These are phyloP conservation scores for Cordyceps cicadae DNA, from an alignment of 2,329 filamentous ascomycete genomes.

Conservation along the genomic window DNA sequence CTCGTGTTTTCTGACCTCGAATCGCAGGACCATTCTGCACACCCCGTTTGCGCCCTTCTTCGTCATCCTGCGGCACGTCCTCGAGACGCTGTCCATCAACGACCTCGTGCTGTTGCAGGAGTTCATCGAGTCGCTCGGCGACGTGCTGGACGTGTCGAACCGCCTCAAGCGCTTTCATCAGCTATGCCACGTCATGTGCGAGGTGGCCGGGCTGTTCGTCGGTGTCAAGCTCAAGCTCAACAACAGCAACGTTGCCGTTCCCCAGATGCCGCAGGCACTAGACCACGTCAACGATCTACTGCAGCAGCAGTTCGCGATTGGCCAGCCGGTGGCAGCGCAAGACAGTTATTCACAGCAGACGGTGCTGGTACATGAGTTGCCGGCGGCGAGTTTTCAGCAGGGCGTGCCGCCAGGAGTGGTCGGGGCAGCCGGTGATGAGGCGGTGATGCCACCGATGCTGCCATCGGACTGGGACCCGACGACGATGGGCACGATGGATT, in stretches of 20 bases:
- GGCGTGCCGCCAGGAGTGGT: not conserved
- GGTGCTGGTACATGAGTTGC: not conserved
- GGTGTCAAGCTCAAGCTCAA: conserved; percentile 36
- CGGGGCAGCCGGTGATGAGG: not conserved
- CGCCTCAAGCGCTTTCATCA: conserved; percentile 51
- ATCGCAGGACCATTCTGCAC: conserved; percentile 43
- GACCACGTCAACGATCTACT: conserved; percentile 39
- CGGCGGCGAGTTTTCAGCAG: not conserved
- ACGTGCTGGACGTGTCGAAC: conserved; percentile 44
- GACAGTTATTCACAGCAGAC: not conserved
- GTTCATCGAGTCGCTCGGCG: conserved; percentile 48
- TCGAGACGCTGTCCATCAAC: conserved; percentile 42
- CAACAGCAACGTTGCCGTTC: conserved; percentile 1
- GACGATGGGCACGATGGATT: conserved; percentile 5
- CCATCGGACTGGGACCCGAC: not conserved
- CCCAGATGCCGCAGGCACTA: conserved; percentile 36
- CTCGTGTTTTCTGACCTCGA: not conserved
- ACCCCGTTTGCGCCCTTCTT: conserved; percentile 53
- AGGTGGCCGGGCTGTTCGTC: conserved; percentile 53
- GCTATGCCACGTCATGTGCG: conserved; percentile 52
- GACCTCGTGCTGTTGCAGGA: conserved; percentile 48
- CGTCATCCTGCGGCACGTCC: conserved; percentile 49
- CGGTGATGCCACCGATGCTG: not conserved
- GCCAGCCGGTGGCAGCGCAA: not conserved
- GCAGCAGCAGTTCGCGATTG: not conserved